Conservation (phyloP, 192 early-diverging fungal species). For the Funneliformis geosporum region DNA sequence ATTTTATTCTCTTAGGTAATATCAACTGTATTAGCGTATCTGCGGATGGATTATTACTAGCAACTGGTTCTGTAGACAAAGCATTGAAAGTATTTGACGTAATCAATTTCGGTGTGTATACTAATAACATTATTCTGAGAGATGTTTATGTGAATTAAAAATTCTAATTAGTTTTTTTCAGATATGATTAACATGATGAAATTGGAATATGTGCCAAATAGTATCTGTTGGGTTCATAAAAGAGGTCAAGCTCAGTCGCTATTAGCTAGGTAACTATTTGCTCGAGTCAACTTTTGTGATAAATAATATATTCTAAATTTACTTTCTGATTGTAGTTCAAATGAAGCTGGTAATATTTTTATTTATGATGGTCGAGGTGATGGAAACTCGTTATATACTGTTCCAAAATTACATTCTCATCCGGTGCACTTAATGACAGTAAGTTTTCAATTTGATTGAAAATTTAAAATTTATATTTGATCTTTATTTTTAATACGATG, state of each 20-base stretch:
- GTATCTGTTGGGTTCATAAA: slow-evolving; percentile 85
- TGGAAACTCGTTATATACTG: slow-evolving; percentile 59
- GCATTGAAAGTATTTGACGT: slow-evolving; percentile 94
- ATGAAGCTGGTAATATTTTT: slow-evolving; percentile 67
- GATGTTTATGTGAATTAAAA: neutral
- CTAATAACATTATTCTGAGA: neutral
- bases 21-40: slow-evolving; percentile 62
- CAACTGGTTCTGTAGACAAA: slow-evolving; percentile 81
- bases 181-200: slow-evolving; percentile 98
- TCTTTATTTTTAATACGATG: neutral
- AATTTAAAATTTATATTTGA: neutral
- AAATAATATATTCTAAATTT: neutral
- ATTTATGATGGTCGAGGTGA: slow-evolving; percentile 83
- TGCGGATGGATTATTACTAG: slow-evolving; percentile 77
- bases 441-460: neutral
- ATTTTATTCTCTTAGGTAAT: slow-evolving; percentile 36
- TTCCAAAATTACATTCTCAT: slow-evolving; percentile 66
- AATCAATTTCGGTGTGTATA: slow-evolving; percentile 81
- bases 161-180: slow-evolving; percentile 28
- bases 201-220: slow-evolving; percentile 70
- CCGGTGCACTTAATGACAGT: slow-evolving; percentile 80
- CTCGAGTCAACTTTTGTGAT: neutral
- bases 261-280: slow-evolving; percentile 67
- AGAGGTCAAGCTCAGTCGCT: slow-evolving; percentile 80
- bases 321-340: slow-evolving; percentile 58